Evolutionary conservation across 768 basidiomycete species (phyloP), one percentile per base, ranked within the genome.

Genomic region (Tephrocybe sp.): DNA sequence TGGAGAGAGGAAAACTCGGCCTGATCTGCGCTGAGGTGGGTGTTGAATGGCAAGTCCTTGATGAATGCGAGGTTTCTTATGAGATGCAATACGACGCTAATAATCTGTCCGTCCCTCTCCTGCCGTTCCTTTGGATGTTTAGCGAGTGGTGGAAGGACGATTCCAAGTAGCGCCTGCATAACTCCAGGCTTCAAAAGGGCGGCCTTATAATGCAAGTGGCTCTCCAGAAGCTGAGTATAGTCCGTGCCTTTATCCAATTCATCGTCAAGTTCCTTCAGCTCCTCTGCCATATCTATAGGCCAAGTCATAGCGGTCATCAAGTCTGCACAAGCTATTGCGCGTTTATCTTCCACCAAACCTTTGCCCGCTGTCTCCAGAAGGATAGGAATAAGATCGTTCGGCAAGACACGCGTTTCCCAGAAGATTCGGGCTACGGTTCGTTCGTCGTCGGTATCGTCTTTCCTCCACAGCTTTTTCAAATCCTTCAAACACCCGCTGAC

Each of bases 261-360:
- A 37, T 93, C 89, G 62, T 88, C 86, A 46, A 97, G 81, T 61
- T 98, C 97, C 59, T 88, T 89, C 55, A 99, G 74, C 67, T 98
- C 97, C 60, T 91, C 89, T 0, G 92, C 89, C 54, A 98, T 74
- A 66, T 98, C 91, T 46, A 99, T 95, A 0, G 97, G 97, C 97
- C 97, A 99, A 1, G 95, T 98, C 90, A 99, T 91, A 0, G 94
- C 94, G 0, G 92, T 90, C 64, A 98, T 85, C 19, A 99, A 73
- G 63, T 98, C 97, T 7, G 84, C 86, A 55, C 86, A 88, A 0
- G 85, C 81, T 22, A 95, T 78, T 0, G 91, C 91, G 41, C 89
- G 76, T 58, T 86, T 88, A 67, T 93, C 89, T 55, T 91, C 89
- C 25, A 88, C 83, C 18, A 74, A 66, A 0, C 89, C 89, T 44